A percentile compares a stretch with the other conserved stretches of the same genome.
Conservation (phyloP, 768 basidiomycete species). For the Mycena rosella region DNA sequence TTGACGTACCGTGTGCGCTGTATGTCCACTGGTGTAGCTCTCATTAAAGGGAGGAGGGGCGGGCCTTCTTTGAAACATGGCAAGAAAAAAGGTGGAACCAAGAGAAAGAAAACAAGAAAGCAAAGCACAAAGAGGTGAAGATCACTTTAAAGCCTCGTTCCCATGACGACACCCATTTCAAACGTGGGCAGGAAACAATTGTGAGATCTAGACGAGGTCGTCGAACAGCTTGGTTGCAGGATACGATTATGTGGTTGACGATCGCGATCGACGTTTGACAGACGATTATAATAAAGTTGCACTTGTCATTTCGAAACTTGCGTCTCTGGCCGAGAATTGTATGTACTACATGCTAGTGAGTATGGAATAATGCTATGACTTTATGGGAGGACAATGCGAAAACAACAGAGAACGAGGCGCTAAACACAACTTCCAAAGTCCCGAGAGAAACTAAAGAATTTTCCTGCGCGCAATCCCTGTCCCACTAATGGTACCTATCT, state of each 20-base stretch:
- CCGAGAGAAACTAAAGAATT: constrained; percentile 3
- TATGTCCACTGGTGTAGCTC: constrained; percentile 31
- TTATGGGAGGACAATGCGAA: constrained; percentile 14
- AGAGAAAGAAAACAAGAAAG: not conserved
- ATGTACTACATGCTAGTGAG: too few relatives aligned
- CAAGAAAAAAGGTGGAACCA: not conserved
- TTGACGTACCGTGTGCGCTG: constrained; percentile 30
- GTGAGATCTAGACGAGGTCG: too few relatives aligned
- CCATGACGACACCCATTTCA: constrained; percentile 30
- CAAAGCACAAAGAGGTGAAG: not conserved
- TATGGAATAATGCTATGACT: too few relatives aligned
- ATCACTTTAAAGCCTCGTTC: not conserved
- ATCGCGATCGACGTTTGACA: too few relatives aligned
- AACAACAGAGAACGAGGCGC: not conserved
- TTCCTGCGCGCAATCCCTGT: constrained; percentile 26
- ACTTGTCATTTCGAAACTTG: too few relatives aligned
- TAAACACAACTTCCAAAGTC: not conserved
- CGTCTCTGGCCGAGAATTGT: too few relatives aligned
- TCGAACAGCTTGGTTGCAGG: too few relatives aligned
- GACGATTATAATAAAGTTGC: too few relatives aligned
- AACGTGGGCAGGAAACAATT: too few relatives aligned
- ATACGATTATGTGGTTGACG: too few relatives aligned
- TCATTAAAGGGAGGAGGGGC: constrained; percentile 17
- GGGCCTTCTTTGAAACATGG: constrained; percentile 25
- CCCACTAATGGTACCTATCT: constrained; percentile 13